These are phyloP conservation scores for Blastobotrys parvus DNA, from an alignment of 805 yeast species.

Conservation along the genomic window DNA sequence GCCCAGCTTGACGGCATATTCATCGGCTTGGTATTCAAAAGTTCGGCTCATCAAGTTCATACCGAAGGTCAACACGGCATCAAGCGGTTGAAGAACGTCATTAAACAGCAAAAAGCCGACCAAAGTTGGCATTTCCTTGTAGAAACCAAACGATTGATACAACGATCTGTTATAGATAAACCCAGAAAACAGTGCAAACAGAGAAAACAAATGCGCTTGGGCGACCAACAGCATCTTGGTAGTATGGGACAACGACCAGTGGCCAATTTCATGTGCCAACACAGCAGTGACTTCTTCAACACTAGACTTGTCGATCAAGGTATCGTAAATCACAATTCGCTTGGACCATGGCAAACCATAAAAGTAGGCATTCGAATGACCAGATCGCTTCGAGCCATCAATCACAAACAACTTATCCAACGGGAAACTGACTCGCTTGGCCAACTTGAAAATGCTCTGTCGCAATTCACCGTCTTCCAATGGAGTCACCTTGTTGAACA, in stretches of 20 bases:
- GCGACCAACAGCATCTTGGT: slow-evolving; percentile 60
- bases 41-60: slow-evolving; percentile 70
- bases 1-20: slow-evolving; percentile 69
- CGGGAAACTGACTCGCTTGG: slow-evolving; percentile 73
- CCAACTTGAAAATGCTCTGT: slow-evolving; percentile 69
- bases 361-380: slow-evolving; percentile 95
- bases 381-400: slow-evolving; percentile 95
- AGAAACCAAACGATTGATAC: slow-evolving; percentile 72
- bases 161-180: slow-evolving; percentile 75
- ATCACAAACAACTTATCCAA: slow-evolving; percentile 75
- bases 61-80: slow-evolving; percentile 55
- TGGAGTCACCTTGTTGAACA: slow-evolving; percentile 86
- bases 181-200: slow-evolving; percentile 67
- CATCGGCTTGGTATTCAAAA: slow-evolving; percentile 91
- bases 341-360: slow-evolving; percentile 96
- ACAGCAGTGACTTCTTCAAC: slow-evolving; percentile 84
- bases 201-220: slow-evolving; percentile 54
- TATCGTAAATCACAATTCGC: slow-evolving; percentile 89
- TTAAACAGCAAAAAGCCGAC: slow-evolving; percentile 76
- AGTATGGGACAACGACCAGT: slow-evolving; percentile 89
- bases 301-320: slow-evolving; percentile 72
- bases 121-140: slow-evolving; percentile 55
- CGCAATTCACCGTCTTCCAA: slow-evolving; percentile 86
- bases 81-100: slow-evolving; percentile 72
- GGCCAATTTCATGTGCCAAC: slow-evolving; percentile 97